Base-by-base conservation (phyloP, 306 rosid genomes). In the Neltuma alba region DNA sequence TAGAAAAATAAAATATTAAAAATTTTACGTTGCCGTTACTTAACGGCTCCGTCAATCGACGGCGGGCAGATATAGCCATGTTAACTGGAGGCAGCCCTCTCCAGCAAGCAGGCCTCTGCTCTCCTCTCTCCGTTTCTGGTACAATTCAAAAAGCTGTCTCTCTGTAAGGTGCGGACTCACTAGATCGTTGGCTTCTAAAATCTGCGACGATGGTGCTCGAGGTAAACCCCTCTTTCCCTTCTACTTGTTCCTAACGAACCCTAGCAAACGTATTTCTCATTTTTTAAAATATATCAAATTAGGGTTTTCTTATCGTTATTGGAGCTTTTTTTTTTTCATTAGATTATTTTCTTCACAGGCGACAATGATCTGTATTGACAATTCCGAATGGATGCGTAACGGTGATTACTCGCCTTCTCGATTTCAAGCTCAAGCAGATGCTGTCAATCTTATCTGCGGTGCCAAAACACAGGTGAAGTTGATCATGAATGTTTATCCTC, bases 301-400 rank as follows among this genome's bases (percentile, higher is more conserved):
- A 89, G 95, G 97, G 91, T 87, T 90, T 80, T 12, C 27, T 20
- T 44, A 20, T 16, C 47, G 78, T 63, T 75, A 25, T 44, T 47
- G 70, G 1, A 47, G 6, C 77, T n/a, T 27, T 30, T n/a, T n/a
- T n/a, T n/a, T 63, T 9, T 34, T 52, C 70, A 60, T 55, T 14
- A 27, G 27, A 38, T 47, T 57, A 6, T 0, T 74, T 50, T 21
- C 64, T n/a, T 64, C 7, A 33, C 2, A 96, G 99, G 98, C 98
- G 40, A 95, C 99, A 2, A 89, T 96, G 98, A 96, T 96, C 86
- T 93, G 98, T 63, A 89, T 96, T 47, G 99, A 96, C 81, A 91
- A 96, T 84, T 96, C 98, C 9, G 97, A 96, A 77, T 96, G 99
- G 99, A 93, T 91, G 97, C 92, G 98, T 14, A 94, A 94, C 68